These are phyloP conservation scores for Plasmodium inui DNA, from an alignment of 169 alveolate genomes.

Conservation along the genomic window DNA sequence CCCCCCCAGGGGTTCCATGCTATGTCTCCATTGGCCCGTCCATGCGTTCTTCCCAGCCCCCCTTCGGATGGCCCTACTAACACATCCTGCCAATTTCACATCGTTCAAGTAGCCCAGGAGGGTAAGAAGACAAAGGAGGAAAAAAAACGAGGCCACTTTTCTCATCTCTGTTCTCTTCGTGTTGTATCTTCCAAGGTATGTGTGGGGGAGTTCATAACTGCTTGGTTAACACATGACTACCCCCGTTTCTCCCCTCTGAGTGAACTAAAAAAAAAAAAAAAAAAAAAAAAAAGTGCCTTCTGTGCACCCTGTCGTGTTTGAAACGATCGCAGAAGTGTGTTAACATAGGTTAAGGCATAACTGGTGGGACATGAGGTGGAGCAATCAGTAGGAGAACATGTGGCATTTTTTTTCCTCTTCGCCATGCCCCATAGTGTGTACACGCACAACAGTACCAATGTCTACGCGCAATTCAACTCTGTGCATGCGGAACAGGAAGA, in stretches of 20 bases:
- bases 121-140: neutral
- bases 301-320: neutral
- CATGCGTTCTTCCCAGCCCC: neutral
- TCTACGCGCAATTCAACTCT: neutral
- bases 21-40: neutral
- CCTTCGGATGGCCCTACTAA: neutral
- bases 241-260: neutral
- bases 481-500: neutral
- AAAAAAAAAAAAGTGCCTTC: neutral
- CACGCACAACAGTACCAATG: neutral
- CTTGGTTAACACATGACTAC: neutral
- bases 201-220: neutral
- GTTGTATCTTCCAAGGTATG: neutral
- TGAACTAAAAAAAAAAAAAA: neutral
- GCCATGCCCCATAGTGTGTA: neutral
- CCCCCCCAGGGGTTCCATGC: neutral
- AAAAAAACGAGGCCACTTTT: slow-evolving; percentile 22
- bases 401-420: neutral
- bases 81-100: neutral
- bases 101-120: neutral
- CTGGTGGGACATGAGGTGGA: neutral
- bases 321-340: neutral
- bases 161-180: slow-evolving; percentile 27
- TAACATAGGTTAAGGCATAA: neutral
- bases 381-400: too few species aligned